Conservation (phyloP, 2,329 filamentous ascomycete genomes). For the Fusarium hostae region DNA sequence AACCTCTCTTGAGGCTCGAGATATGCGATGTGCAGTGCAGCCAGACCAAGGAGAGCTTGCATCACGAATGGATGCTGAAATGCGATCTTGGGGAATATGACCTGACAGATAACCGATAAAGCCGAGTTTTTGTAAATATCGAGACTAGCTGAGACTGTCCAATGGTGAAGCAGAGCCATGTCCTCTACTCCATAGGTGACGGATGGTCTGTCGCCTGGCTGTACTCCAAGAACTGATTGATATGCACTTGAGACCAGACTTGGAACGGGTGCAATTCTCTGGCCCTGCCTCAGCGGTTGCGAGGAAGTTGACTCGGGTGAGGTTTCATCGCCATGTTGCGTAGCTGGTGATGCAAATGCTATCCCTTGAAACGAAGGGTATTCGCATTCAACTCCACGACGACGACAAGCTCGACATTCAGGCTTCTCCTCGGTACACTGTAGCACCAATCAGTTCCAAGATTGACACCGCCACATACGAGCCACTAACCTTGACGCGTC, state of each 20-base stretch:
- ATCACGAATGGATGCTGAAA: neutral
- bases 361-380: neutral
- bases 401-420: neutral
- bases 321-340: neutral
- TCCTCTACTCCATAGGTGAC: neutral
- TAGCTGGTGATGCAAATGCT: neutral
- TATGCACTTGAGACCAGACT: neutral
- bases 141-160: neutral
- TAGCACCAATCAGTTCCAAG: neutral
- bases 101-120: neutral
- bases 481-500: conserved; percentile 6
- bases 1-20: neutral
- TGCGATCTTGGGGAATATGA: neutral
- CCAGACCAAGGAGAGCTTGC: neutral
- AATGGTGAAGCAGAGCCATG: conserved; percentile 7
- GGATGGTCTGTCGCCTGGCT: neutral
- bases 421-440: conserved; percentile 10
- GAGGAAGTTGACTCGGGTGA: neutral
- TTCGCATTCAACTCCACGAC: conserved; percentile 5
- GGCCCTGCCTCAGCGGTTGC: neutral
- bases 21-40: conserved; percentile 1
- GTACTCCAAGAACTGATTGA: neutral
- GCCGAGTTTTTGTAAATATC: conserved; percentile 8
- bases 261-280: neutral
- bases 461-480: neutral